Percentiles rank a stretch among this genome's conserved stretches.
Conservation (phyloP, 768 basidiomycete genomes). For the Russula foetens region DNA sequence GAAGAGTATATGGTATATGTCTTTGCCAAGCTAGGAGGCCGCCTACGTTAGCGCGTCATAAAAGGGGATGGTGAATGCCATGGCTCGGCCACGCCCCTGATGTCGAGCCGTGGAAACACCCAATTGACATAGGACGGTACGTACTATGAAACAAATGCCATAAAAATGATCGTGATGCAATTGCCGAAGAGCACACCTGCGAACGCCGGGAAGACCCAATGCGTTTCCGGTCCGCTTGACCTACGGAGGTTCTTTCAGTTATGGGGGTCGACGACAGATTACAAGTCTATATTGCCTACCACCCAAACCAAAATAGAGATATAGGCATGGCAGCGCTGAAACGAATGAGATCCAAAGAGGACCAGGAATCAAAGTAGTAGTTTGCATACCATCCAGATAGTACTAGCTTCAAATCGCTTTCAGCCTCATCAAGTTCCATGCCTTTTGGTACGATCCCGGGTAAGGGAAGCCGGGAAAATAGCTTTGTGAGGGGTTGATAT, state of each 20-base stretch:
- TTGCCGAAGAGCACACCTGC: slow-evolving; percentile 23
- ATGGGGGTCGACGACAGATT: neutral
- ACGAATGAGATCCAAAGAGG: neutral
- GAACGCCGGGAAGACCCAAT: slow-evolving; percentile 22
- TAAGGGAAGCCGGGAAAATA: slow-evolving; percentile 15
- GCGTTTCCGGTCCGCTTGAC: slow-evolving; percentile 20
- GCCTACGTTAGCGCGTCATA: neutral
- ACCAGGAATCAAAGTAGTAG: neutral
- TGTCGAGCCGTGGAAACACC: too few species aligned
- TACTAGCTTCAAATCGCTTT: slow-evolving; percentile 20
- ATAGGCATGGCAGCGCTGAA: slow-evolving; percentile 17
- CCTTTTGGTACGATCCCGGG: slow-evolving; percentile 14
- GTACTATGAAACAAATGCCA: slow-evolving; percentile 22
- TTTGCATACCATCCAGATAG: slow-evolving; percentile 19
- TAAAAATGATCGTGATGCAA: slow-evolving; percentile 20
- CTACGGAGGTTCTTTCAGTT: slow-evolving; percentile 1
- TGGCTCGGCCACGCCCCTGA: too few species aligned
- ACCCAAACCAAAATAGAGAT: slow-evolving; percentile 24
- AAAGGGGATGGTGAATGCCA: neutral
- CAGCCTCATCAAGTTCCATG: neutral
- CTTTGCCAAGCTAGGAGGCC: slow-evolving; percentile 10
- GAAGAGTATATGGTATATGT: slow-evolving; percentile 21
- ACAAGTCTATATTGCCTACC: slow-evolving; percentile 9
- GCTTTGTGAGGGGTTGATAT: slow-evolving; percentile 6
- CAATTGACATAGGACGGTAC: neutral